Conservation (phyloP, 768 basidiomycete species). For the Pleurotus pulmonarius region DNA sequence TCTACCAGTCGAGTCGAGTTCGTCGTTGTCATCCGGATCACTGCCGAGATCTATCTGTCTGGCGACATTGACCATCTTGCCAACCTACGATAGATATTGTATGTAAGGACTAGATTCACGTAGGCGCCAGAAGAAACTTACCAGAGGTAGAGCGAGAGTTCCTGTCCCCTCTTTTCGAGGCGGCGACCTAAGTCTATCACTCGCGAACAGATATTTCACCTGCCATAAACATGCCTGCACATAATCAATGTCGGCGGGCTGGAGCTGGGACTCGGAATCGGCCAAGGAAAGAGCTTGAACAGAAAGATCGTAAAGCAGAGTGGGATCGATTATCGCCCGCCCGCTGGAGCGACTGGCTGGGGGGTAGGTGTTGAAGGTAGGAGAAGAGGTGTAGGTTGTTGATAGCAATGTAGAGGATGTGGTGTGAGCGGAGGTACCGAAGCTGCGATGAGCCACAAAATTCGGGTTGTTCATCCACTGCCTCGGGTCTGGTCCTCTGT, state of each 20-base stretch:
- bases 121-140: constrained; percentile 1
- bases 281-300: constrained; percentile 10
- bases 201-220: constrained; percentile 39
- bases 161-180: not conserved
- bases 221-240: constrained; percentile 58
- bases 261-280: not conserved
- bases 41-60: constrained; percentile 57
- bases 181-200: constrained; percentile 2
- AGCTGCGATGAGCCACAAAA: not conserved
- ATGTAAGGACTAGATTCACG: not conserved
- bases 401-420: constrained; percentile 4
- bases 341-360: constrained; percentile 1
- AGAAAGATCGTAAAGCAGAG: constrained; percentile 8
- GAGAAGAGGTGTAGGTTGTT: not conserved
- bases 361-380: constrained; percentile 7
- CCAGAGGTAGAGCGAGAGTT: not conserved
- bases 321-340: constrained; percentile 4
- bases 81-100: constrained; percentile 36
- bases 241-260: constrained; percentile 50
- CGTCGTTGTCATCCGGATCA: constrained; percentile 51
- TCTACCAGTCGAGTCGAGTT: not conserved
- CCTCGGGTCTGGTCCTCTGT: not conserved
- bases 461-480: constrained; percentile 2
- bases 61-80: constrained; percentile 67
- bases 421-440: constrained; percentile 5